Evolutionary conservation across 192 early-diverging fungal species (phyloP), one percentile per base, ranked within the genome.

Genomic region (Borealophlyctis nickersoniae): DNA sequence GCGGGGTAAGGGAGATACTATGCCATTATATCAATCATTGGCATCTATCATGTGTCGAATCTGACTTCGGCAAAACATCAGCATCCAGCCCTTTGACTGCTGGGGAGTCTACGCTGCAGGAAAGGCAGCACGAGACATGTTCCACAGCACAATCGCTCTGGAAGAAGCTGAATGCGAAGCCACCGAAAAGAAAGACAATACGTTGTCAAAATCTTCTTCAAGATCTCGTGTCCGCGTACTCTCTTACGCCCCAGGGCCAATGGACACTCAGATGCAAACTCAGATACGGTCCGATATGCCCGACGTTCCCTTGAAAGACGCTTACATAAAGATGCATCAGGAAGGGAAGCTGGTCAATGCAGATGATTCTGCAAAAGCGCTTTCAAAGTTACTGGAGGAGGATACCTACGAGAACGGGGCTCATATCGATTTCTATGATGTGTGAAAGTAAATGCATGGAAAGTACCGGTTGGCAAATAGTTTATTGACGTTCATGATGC

Each of bases 201-300:
- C 39, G 7, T 19, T 45, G 39, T 19, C n/a, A n/a, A n/a, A n/a
- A n/a, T n/a, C n/a, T 19, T 45, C 39, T 31, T 30, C 55, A 56
- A 50, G 16, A 36, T 74, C 69, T 55, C 39, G 78, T 34, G 71
- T 88, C 49, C 82, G 86, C 58, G 81, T 86, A 14, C 74, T 95
- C 36, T 91, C 77, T 62, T 95, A 95, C 74, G 90, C 93, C 2
- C 93, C 93, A 1, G 93, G 93, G 14, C 93, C 93, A 31, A 70
- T 95, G 54, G 89, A 93, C 49, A 90, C 87, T 51, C 79, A 86
- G 33, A 92, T 93, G 92, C 91, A 93, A 73, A 68, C 71, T 0
- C 63, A 77, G 32, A 90, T 93, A 32, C 83, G 93, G 23, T 67
- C 78, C 26, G 83, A 79, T 4, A 71, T 95, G 30, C 77, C 77